These are phyloP conservation scores for Mycena kentingensis DNA, from an alignment of 768 basidiomycete genomes.

Conservation along the genomic window DNA sequence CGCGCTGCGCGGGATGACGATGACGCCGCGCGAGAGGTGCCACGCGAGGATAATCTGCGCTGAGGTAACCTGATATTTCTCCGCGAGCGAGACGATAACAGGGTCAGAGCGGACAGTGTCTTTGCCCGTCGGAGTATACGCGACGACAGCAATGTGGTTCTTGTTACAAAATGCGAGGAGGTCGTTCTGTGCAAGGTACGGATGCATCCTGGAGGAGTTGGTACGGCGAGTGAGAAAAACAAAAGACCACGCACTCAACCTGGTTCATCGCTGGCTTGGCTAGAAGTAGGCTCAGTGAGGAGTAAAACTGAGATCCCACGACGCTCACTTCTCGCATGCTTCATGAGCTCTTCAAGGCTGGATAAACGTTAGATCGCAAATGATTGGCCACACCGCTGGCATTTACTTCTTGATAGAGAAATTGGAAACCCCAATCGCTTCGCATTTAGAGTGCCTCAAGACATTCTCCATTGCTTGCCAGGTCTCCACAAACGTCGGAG, in stretches of 20 bases:
- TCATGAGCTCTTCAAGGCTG: conserved; percentile 27
- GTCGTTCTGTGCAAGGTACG: conserved; percentile 31
- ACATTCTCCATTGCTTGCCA: conserved; percentile 32
- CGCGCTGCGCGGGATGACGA: conserved; percentile 32
- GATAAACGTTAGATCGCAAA: background rate
- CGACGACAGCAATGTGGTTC: conserved; percentile 35
- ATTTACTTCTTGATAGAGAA: conserved; percentile 37
- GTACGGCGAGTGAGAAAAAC: background rate
- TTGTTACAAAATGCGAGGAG: conserved; percentile 30
- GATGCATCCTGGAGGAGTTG: conserved; percentile 15
- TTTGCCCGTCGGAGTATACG: conserved; percentile 32
- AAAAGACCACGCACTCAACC: conserved; percentile 25
- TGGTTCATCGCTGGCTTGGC: conserved; percentile 38
- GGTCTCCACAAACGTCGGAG: conserved; percentile 27
- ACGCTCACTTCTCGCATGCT: conserved; percentile 18
- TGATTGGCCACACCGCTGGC: no score
- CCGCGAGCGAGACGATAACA: conserved; percentile 29
- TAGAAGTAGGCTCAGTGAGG: background rate
- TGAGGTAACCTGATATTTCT: conserved; percentile 30
- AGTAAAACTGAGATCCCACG: background rate
- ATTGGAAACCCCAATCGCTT: conserved; percentile 37
- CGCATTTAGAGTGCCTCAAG: conserved; percentile 23
- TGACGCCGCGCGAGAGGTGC: conserved; percentile 31
- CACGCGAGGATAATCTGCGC: conserved; percentile 36
- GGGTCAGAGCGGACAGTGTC: conserved; percentile 32